A percentile compares a stretch with the other conserved stretches of the same genome.
Evolutionary conservation across 176 grass and related monocot species (phyloP).

Genomic region (Themeda triandra): DNA sequence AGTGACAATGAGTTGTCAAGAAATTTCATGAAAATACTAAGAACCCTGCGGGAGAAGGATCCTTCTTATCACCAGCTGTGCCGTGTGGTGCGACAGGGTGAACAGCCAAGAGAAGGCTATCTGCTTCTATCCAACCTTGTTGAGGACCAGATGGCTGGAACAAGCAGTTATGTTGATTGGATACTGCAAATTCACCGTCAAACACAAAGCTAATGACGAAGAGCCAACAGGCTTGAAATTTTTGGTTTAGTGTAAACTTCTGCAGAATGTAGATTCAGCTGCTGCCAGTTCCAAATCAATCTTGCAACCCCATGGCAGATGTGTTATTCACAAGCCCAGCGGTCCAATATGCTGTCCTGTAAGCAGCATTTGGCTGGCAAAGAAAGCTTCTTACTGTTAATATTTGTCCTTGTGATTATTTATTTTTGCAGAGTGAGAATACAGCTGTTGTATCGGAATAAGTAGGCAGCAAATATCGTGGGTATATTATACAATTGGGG

Average conservation of each 20-base stretch:
- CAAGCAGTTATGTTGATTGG: slow-evolving; percentile 80
- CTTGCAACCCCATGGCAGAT: background rate
- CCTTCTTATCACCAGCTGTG: slow-evolving; percentile 61
- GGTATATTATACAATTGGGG: slow-evolving; percentile 28
- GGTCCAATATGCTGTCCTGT: background rate
- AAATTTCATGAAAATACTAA: slow-evolving; percentile 57
- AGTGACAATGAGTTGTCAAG: slow-evolving; percentile 52
- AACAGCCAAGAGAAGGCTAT: slow-evolving; percentile 89
- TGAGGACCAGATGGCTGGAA: slow-evolving; percentile 82
- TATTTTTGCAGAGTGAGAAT: slow-evolving; percentile 15
- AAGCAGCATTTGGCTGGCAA: slow-evolving; percentile 13
- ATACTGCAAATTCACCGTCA: slow-evolving; percentile 85
- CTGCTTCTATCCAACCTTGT: slow-evolving; percentile 82
- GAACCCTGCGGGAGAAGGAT: slow-evolving; percentile 57
- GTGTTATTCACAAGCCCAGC: background rate
- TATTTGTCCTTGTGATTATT: slow-evolving; percentile 58
- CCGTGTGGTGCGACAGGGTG: slow-evolving; percentile 80
- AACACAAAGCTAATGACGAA: slow-evolving; percentile 63
- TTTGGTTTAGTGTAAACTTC: slow-evolving; percentile 31
- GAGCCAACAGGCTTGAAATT: background rate
- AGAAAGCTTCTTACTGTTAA: slow-evolving; percentile 40
- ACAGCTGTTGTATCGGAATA: slow-evolving; percentile 52
- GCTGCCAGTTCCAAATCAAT: slow-evolving; percentile 7
- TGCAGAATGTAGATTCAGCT: slow-evolving; percentile 27
- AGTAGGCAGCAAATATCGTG: slow-evolving; percentile 29